phyloP scores from a whole-genome alignment of 148 eudicot species.

The Hydrangea macrophylla region DNA sequence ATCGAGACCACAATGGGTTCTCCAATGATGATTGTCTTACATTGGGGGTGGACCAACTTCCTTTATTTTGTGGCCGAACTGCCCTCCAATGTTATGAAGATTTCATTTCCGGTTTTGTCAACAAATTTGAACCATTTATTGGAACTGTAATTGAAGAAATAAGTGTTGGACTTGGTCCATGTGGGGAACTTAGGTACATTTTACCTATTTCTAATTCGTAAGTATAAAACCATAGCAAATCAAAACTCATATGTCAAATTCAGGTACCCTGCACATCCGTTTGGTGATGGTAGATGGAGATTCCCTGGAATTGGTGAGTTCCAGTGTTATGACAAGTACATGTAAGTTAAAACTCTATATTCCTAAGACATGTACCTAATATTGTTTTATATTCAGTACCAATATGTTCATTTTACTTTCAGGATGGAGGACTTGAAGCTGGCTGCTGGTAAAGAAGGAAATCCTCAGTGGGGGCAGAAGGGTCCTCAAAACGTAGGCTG shows the following conservation, averaged over 20 bases:
- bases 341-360: conserved; percentile 32
- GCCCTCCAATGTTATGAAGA: conserved; percentile 68
- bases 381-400: neutral
- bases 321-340: conserved; percentile 67
- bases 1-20: conserved; percentile 42
- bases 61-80: conserved; percentile 55
- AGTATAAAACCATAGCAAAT: conserved; percentile 4
- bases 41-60: conserved; percentile 56
- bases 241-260: conserved; percentile 23
- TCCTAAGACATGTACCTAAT: neutral
- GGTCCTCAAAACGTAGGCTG: conserved; percentile 56
- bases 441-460: conserved; percentile 52
- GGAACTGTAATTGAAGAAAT: conserved; percentile 54
- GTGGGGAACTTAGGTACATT: conserved; percentile 63
- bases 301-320: conserved; percentile 81
- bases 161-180: conserved; percentile 65
- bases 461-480: conserved; percentile 44
- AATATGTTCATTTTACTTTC: conserved; percentile 10
- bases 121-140: conserved; percentile 46
- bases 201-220: conserved; percentile 2
- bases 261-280: conserved; percentile 65
- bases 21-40: conserved; percentile 52
- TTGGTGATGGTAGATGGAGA: conserved; percentile 56
- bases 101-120: conserved; percentile 46
- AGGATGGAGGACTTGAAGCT: conserved; percentile 55